Evolutionary conservation across 306 rosid genomes (phyloP).

Genomic region (Prunus mume): DNA sequence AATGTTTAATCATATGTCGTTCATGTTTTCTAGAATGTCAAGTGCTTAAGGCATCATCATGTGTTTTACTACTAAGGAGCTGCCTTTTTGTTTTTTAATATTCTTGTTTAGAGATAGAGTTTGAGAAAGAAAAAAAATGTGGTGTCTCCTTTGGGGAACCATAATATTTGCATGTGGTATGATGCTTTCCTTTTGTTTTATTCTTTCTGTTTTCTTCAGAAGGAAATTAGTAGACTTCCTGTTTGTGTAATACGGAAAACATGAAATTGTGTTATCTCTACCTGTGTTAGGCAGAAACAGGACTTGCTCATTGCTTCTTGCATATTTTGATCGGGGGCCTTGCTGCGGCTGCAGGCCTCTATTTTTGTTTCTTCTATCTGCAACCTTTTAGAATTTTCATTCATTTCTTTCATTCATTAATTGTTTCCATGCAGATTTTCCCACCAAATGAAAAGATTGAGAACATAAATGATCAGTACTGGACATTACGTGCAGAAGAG

Average conservation of each 20-base stretch:
- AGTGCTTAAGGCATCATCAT: no score
- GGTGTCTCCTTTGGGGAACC: no score
- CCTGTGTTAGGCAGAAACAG: not conserved
- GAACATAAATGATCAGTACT: constrained; percentile 68
- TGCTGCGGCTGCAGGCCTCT: not conserved
- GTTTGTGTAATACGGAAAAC: not conserved
- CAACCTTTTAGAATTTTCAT: not conserved
- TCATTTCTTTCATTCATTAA: not conserved
- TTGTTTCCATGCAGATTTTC: constrained; percentile 44
- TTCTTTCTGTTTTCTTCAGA: no score
- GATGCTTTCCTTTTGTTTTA: no score
- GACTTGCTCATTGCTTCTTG: not conserved
- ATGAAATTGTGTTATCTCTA: not conserved
- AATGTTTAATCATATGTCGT: no score
- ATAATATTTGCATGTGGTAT: no score
- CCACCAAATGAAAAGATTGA: constrained; percentile 57
- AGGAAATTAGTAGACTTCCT: no score
- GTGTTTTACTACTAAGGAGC: no score
- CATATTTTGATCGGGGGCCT: not conserved
- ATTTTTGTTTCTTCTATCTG: not conserved
- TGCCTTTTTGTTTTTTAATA: no score
- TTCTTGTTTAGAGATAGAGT: no score
- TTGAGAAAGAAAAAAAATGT: no score
- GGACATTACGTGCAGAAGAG: constrained; percentile 78
- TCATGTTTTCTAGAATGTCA: no score